These are phyloP conservation scores for Diaporthe ampelina DNA, from an alignment of 2,329 filamentous ascomycete species.

Conservation along the genomic window DNA sequence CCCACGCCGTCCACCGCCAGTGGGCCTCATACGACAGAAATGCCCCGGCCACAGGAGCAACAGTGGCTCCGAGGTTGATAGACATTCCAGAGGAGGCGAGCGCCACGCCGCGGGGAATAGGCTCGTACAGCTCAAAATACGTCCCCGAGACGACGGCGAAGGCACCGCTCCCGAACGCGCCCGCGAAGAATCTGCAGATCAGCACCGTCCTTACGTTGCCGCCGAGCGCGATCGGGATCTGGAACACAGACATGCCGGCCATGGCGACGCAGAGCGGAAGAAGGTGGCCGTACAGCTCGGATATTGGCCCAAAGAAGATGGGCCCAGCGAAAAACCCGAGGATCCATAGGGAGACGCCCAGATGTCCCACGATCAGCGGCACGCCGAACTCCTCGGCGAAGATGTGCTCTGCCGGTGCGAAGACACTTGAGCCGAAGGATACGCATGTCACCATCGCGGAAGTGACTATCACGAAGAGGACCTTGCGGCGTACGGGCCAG, in stretches of 20 bases:
- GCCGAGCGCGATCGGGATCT: conserved; percentile 43
- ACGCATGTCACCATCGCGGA: conserved; percentile 41
- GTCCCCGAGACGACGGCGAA: conserved; percentile 42
- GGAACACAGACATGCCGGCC: conserved; percentile 42
- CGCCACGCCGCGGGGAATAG: conserved; percentile 42
- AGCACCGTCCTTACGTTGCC: conserved; percentile 42
- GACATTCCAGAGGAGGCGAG: conserved; percentile 38
- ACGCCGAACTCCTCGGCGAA: conserved; percentile 41
- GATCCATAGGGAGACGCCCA: conserved; percentile 42
- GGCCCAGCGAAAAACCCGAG: conserved; percentile 42
- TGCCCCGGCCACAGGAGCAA: conserved; percentile 64
- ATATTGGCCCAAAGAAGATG: conserved; percentile 42
- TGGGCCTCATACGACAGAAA: conserved; percentile 17
- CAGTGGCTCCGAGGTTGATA: conserved; percentile 48
- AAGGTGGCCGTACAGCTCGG: conserved; percentile 42
- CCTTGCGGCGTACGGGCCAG: conserved; percentile 40
- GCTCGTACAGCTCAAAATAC: conserved; percentile 44
- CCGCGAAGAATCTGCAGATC: conserved; percentile 44
- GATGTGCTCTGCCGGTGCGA: conserved; percentile 40
- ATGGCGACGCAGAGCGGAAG: conserved; percentile 40
- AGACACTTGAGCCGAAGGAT: conserved; percentile 44
- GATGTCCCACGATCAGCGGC: conserved; percentile 41
- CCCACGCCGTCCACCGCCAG: conserved; percentile 71
- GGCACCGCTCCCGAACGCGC: conserved; percentile 41
- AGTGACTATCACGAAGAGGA: conserved; percentile 41